Percentiles rank a stretch among this genome's conserved stretches.
Conservation (phyloP, 768 basidiomycete species). For the Strobilomyces dryophilus region DNA sequence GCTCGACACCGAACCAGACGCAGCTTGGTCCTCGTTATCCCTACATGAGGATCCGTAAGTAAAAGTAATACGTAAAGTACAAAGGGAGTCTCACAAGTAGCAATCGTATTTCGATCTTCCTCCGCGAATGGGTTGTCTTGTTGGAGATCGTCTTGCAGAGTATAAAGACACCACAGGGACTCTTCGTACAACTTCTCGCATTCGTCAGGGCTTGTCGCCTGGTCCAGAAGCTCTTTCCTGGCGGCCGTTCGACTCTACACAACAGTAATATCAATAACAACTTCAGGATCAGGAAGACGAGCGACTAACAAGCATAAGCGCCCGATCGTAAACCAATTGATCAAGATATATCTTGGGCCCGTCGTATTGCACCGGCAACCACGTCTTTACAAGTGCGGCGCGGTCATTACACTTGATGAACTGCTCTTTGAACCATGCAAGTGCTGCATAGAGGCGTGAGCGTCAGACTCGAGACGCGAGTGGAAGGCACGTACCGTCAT, state of each 20-base stretch:
- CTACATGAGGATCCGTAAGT: conserved; percentile 31
- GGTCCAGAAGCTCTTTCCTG: conserved; percentile 81
- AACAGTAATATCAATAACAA: neutral
- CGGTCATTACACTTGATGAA: conserved; percentile 95
- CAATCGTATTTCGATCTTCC: conserved; percentile 75
- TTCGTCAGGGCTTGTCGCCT: conserved; percentile 68
- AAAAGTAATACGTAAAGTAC: neutral
- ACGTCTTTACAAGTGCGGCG: conserved; percentile 82
- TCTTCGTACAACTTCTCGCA: conserved; percentile 96
- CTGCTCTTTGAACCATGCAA: conserved; percentile 88
- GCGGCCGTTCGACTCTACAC: conserved; percentile 88
- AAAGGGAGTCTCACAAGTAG: conserved; percentile 52
- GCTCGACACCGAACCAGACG: conserved; percentile 74
- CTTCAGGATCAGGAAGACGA: neutral
- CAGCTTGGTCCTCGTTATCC: conserved; percentile 84
- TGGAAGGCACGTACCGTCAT: conserved; percentile 52
- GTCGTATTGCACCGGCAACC: conserved; percentile 78
- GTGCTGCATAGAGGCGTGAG: conserved; percentile 39
- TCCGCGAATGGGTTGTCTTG: conserved; percentile 81
- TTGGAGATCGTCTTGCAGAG: conserved; percentile 87
- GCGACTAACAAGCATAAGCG: conserved; percentile 69
- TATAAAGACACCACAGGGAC: conserved; percentile 90
- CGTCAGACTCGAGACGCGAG: conserved; percentile 4
- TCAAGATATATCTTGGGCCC: conserved; percentile 84
- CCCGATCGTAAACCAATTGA: conserved; percentile 90